phyloP scores from a whole-genome alignment of 2,329 filamentous ascomycete genomes.

The Monilinia fructigena region DNA sequence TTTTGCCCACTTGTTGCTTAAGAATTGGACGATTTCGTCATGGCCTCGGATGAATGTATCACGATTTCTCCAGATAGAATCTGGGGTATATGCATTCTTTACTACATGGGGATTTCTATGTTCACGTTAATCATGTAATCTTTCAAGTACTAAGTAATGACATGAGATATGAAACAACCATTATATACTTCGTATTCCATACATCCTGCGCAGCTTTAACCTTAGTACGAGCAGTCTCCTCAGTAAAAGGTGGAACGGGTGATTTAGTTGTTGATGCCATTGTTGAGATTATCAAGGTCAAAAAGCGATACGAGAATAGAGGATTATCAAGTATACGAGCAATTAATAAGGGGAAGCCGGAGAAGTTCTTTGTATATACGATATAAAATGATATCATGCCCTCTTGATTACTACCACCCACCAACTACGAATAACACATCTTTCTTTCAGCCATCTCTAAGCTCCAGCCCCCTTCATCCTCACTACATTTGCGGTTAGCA shows the following conservation, averaged over 20 bases:
- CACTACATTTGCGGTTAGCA: background rate
- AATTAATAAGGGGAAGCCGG: background rate
- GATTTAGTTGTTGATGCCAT: slow-evolving; percentile 36
- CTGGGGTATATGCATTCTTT: slow-evolving; percentile 70
- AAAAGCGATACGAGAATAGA: background rate
- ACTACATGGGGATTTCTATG: slow-evolving; percentile 63
- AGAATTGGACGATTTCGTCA: slow-evolving; percentile 63
- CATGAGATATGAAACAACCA: too few species aligned
- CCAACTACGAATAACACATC: background rate
- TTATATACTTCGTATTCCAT: slow-evolving; percentile 71
- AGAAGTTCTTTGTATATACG: background rate
- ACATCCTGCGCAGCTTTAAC: slow-evolving; percentile 81
- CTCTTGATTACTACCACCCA: background rate
- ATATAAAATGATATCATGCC: background rate
- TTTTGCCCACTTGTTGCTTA: slow-evolving; percentile 70
- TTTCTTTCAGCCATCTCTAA: background rate
- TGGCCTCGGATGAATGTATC: slow-evolving; percentile 67
- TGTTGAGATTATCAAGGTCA: background rate
- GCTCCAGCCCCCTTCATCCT: too few species aligned
- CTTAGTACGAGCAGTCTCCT: slow-evolving; percentile 68
- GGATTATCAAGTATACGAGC: background rate
- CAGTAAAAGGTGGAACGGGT: slow-evolving; percentile 70
- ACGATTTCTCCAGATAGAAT: slow-evolving; percentile 80
- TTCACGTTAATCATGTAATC: background rate
- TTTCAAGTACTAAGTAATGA: background rate